Base-by-base conservation (phyloP, 2,329 filamentous ascomycete species). In the Trichothecium roseum region DNA sequence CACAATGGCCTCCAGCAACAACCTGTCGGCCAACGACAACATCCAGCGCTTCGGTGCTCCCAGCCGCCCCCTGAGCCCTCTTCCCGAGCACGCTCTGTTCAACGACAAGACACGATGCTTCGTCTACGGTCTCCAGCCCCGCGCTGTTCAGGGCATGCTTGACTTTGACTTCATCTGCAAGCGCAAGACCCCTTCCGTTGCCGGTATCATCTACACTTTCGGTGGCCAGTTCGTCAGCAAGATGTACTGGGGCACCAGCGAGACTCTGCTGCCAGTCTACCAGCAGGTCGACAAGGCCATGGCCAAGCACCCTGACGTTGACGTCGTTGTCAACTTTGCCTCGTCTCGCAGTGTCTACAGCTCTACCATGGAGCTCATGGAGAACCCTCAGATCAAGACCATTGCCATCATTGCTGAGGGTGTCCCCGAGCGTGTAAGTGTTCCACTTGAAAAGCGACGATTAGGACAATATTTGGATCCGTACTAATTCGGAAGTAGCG, bases 101-200 rank as follows among this genome's bases (percentile, higher is more conserved):
- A 91, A 91, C 75, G 80, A 88, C 68, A 98, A 96, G 84, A 96
- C 91, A 61, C 77, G 91, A 89, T 96, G 91, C 74, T 94, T 98
- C 62, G 91, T 98, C 66, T 98, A 98, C 69, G 91, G 91, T 64
- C 85, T 98, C 59, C 91, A 98, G 72, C 89, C 91, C 57, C 81
- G 88, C 63, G 84, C 84, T 51, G 84, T 88, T 48, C 84, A 88
- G 69, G 83, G 83, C 61, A 88, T 88, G 82, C 84, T 98, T 61
- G 91, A 98, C 67, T 98, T 98, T 64, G 91, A 98, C 74, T 98
- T 96, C 77, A 98, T 98, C 70, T 98, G 91, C 87, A 96, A 96
- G 80, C 85, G 91, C 56, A 76, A 80, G 60, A 93, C 84, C 41
- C 91, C 91, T 46, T 98, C 91, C 40, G 91, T 98, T 40, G 91